These are phyloP conservation scores for Penicillium sclerotigenum DNA, from an alignment of 2,329 filamentous ascomycete genomes.

Conservation along the genomic window DNA sequence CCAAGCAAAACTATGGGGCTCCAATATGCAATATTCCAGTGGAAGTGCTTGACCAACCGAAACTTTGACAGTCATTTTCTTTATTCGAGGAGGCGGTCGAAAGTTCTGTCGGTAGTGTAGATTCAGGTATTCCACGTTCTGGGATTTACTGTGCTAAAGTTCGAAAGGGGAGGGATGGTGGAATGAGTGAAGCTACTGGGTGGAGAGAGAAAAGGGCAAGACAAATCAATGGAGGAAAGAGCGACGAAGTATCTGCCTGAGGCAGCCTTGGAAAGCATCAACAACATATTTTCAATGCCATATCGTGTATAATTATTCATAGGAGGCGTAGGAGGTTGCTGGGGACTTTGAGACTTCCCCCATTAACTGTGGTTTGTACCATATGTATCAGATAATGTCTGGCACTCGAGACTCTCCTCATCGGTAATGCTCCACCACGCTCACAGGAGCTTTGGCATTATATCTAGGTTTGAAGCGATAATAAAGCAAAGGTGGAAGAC, in stretches of 20 bases:
- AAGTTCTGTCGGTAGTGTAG: no score
- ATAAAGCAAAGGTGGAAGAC: not conserved
- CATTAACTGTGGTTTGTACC: not conserved
- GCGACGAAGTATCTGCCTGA: not conserved
- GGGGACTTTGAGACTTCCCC: not conserved
- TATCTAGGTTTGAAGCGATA: not conserved
- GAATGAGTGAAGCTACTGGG: no score
- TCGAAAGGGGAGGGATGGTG: no score
- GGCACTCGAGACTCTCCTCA: not conserved
- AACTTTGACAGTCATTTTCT: no score
- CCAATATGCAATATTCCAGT: no score
- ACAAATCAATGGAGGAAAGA: not conserved
- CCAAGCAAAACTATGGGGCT: no score
- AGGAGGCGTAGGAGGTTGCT: not conserved
- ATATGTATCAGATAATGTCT: not conserved
- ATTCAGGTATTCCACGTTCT: no score
- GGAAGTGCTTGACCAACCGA: no score
- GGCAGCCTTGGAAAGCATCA: not conserved
- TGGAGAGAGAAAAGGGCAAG: not conserved
- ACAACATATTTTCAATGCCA: not conserved
- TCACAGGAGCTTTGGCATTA: not conserved
- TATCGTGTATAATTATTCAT: not conserved
- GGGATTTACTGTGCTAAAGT: no score
- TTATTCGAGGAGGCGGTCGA: no score
- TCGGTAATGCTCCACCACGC: not conserved